Conservation (phyloP, 805 yeast genomes). For the Blastobotrys peoriensis region DNA sequence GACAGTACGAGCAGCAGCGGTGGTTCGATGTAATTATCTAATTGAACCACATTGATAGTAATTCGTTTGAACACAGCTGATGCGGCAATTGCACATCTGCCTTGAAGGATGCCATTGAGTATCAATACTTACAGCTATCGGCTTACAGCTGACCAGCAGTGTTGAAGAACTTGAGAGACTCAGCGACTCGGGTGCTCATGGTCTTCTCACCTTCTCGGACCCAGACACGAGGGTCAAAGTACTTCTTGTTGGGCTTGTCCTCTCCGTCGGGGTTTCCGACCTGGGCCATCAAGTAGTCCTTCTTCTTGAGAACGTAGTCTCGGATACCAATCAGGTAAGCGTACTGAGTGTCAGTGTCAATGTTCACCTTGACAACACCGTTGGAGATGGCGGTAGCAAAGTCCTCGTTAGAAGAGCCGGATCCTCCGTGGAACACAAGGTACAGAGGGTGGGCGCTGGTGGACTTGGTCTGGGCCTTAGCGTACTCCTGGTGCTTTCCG, state of each 20-base stretch:
- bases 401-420: conserved; percentile 92
- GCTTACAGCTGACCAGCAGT: conserved; percentile 17
- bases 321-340: conserved; percentile 97
- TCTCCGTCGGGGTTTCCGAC: conserved; percentile 99
- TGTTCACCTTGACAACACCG: conserved; percentile 98
- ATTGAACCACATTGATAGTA: too few species aligned
- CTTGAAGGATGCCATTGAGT: too few species aligned
- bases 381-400: conserved; percentile 82
- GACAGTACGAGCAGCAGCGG: too few species aligned
- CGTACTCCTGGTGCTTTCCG: conserved; percentile 92
- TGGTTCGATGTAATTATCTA: too few species aligned
- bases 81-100: too few species aligned
- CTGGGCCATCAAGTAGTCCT: conserved; percentile 82
- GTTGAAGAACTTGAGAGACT: conserved; percentile 80
- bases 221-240: conserved; percentile 99
- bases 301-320: conserved; percentile 92
- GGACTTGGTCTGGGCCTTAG: conserved; percentile 58
- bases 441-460: conserved; percentile 65
- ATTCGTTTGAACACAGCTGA: too few species aligned
- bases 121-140: too few species aligned
- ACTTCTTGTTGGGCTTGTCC: conserved; percentile 99
- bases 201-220: conserved; percentile 99
- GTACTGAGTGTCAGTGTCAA: conserved; percentile 98
- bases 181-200: conserved; percentile 78
- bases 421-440: conserved; percentile 99